Base-by-base conservation (phyloP, 495 filamentous ascomycete species). In the Chaetomium tenue region DNA sequence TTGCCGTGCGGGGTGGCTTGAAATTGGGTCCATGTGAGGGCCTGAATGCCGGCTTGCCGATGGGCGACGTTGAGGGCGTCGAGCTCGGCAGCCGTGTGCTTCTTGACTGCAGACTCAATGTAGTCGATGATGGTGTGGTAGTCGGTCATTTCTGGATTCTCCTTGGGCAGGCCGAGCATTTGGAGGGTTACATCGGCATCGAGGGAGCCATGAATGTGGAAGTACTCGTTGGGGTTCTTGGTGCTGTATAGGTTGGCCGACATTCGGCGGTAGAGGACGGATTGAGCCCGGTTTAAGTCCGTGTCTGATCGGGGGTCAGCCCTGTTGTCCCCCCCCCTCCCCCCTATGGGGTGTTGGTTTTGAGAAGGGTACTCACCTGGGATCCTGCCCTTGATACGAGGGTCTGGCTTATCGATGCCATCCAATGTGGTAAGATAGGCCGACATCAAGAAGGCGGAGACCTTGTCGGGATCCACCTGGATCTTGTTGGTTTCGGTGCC, bases 171-270 rank as follows among this genome's bases (percentile, higher is more conserved):
- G 1, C 87, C 88, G 59, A 91, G 85, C 88, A 91, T 91, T 55
- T 84, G 77, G 59, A 91, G 76, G 3, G 88, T 88, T 8, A 80
- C 84, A 13, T 80, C 83, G 20, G 89, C 89, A 63, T 91, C 87
- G 20, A 92, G 73, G 1, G 89, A 91, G 33, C 89, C 89, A 73
- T 92, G 89, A 61, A 91, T 89, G 70, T 93, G 90, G 71, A 88
- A 92, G 71, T 82, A 93, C 68, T 88, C 81, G 51, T 80, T 83
- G 28, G 75, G 78, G 55, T 80, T 82, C 71, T 85, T 87, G 6
- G 89, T 91, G 63, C 83, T 81, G 76, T 91, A 93, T 15, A 91
- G 76, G 72, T 90, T 91, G 16, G 89, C 89, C 28, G 89, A 89
- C 67, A 91, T 81, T 44, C 89, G 84, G 39, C 89, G 84, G 70